Base-by-base conservation (phyloP, 345 rosid genomes). In the Hevea brasiliensis region DNA sequence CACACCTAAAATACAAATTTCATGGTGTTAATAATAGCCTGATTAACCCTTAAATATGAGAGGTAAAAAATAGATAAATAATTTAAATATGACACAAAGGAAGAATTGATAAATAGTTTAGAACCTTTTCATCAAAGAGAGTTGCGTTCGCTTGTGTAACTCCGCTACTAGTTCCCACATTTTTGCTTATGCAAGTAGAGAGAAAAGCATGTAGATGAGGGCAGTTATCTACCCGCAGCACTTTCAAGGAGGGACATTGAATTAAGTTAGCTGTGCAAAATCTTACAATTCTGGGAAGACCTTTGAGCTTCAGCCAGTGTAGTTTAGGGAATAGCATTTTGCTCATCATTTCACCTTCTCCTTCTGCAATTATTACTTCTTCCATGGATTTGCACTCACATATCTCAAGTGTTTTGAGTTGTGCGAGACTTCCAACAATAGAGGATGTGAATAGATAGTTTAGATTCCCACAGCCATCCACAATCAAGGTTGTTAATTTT, bases 1-100 rank as follows among this genome's bases (percentile, higher is more conserved):
- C 65, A 48, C 15, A 74, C 76, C 81, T 82, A 74, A 37, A 26
- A 5, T 14, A 45, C 5, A 7, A 59, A 55, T n/a, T 32, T 2
- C 21, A 7, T n/a, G n/a, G 17, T 63, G 44, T 63, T 11, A 32
- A 6, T 41, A 9, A 41, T 41, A 1, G 6, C 7, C 44, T 1
- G 44, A 7, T 14, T n/a, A 40, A 42, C 26, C 3, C 5, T 8
- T 18, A 21, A 4, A 20, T 40, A 15, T 17, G 23, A 40, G 4
- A 3, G 3, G 1, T 18, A 18, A 10, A 42, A 23, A 48, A 44
- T 10, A 14, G 48, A 35, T 5, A 7, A 40, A 2, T 2, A n/a
- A 17, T 14, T 8, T 29, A 32, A 7, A 6, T 26, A 10, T 23
- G 27, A 26, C 20, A 0, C 12, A 61, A 4, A 14, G 11, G 44